These are phyloP conservation scores for Candida frijolesensis DNA, from an alignment of 1,139 yeast species.

Conservation along the genomic window DNA sequence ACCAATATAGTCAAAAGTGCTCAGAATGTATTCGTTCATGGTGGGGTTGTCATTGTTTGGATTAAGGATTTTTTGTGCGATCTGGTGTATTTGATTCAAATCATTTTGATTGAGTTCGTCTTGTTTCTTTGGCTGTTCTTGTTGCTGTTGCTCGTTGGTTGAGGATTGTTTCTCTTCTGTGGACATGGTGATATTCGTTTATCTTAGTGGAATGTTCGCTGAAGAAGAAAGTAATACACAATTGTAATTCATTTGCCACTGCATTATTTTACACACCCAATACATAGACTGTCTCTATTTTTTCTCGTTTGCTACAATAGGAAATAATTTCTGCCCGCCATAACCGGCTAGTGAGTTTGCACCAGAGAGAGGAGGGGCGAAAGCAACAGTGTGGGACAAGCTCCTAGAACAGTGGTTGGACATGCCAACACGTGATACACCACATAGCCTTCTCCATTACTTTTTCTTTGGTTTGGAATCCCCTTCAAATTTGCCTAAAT, in stretches of 20 bases:
- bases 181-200: slow-evolving; percentile 1
- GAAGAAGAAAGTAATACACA: background rate
- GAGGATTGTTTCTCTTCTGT: background rate
- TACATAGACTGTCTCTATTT: background rate
- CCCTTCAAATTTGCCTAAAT: slow-evolving; percentile 9
- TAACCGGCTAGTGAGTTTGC: too few relatives aligned
- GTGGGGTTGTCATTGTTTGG: slow-evolving; percentile 33
- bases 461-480: slow-evolving; percentile 2
- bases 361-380: too few relatives aligned
- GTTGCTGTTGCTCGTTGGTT: background rate
- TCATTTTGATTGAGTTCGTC: slow-evolving; percentile 10
- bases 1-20: slow-evolving; percentile 32
- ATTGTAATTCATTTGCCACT: background rate
- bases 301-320: background rate
- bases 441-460: background rate
- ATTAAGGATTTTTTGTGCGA: slow-evolving; percentile 25
- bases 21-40: slow-evolving; percentile 28
- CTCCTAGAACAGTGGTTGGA: too few relatives aligned
- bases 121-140: background rate
- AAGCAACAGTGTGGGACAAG: too few relatives aligned
- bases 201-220: background rate
- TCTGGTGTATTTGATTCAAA: slow-evolving; percentile 16
- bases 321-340: background rate
- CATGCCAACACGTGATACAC: too few relatives aligned
- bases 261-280: background rate